phyloP scores from a whole-genome alignment of 345 rosid genomes.

The Durio zibethinus region DNA sequence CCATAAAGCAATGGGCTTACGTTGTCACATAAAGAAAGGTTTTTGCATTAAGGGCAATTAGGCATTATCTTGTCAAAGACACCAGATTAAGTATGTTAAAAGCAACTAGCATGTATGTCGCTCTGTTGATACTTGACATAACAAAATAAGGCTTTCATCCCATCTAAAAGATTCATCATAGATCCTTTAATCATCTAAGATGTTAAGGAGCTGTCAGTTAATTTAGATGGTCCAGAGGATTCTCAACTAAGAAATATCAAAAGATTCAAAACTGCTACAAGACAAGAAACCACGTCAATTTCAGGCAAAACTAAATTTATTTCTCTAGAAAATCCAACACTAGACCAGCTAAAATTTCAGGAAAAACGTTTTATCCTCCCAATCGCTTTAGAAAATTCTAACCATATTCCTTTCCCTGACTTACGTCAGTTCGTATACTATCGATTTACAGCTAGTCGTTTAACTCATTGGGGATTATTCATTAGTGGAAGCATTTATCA shows the following conservation, averaged over 20 bases:
- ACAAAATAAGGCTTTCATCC: not conserved
- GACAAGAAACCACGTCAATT: conserved; percentile 1
- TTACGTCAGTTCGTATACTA: not conserved
- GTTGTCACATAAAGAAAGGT: not conserved
- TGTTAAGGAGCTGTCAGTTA: not conserved
- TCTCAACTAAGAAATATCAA: not conserved
- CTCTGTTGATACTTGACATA: not conserved
- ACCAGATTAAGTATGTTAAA: not conserved
- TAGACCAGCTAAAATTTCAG: not conserved
- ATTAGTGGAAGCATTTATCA: not conserved
- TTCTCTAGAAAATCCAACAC: not conserved
- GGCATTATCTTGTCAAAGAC: not conserved
- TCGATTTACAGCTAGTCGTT: not conserved
- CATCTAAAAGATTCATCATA: not conserved
- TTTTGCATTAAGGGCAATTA: not conserved
- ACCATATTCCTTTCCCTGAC: not conserved
- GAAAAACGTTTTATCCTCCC: not conserved
- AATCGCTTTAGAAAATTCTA: not conserved
- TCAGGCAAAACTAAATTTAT: not conserved
- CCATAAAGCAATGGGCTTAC: not conserved
- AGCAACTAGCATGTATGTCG: not conserved
- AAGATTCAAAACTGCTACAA: not conserved
- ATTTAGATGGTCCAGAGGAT: not conserved
- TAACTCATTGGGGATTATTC: not conserved
- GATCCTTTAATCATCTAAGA: not conserved